Evolutionary conservation across 352 stramenopile species (phyloP).

Genomic region (Phytophthora crassamura): DNA sequence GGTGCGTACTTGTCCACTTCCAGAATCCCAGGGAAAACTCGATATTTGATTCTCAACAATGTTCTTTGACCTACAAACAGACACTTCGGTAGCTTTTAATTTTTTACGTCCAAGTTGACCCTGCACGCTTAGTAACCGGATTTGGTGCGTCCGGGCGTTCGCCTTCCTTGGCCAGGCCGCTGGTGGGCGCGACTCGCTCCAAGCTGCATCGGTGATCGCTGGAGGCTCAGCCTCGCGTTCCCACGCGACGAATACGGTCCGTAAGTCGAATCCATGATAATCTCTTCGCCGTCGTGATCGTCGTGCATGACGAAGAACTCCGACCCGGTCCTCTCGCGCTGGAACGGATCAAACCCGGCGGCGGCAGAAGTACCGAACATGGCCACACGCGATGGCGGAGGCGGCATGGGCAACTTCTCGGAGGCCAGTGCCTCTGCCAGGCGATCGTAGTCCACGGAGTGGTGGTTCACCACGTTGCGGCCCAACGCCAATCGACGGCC

Average conservation of each 20-base stretch:
- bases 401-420: slow-evolving; percentile 51
- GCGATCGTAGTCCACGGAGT: slow-evolving; percentile 68
- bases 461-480: slow-evolving; percentile 70
- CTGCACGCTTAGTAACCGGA: slow-evolving; percentile 1
- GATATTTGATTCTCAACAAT: background rate
- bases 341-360: slow-evolving; percentile 56
- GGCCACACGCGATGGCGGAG: slow-evolving; percentile 60
- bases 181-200: slow-evolving; percentile 19
- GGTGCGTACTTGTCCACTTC: background rate
- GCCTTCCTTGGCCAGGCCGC: slow-evolving; percentile 11
- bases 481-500: slow-evolving; percentile 45
- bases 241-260: slow-evolving; percentile 26
- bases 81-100: slow-evolving; percentile 7
- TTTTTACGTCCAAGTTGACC: slow-evolving; percentile 8
- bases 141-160: slow-evolving; percentile 5
- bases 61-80: slow-evolving; percentile 3
- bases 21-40: background rate
- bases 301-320: slow-evolving; percentile 63
- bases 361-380: slow-evolving; percentile 70
- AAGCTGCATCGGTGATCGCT: slow-evolving; percentile 15
- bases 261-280: slow-evolving; percentile 49
- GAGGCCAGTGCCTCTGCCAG: slow-evolving; percentile 40
- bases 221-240: slow-evolving; percentile 14
- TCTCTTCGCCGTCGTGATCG: too few relatives aligned
- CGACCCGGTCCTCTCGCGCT: slow-evolving; percentile 37